A percentile compares a stretch with the other conserved stretches of the same genome.
These are phyloP conservation scores for Pleurotus platypus DNA, from an alignment of 768 basidiomycete species.

Conservation along the genomic window DNA sequence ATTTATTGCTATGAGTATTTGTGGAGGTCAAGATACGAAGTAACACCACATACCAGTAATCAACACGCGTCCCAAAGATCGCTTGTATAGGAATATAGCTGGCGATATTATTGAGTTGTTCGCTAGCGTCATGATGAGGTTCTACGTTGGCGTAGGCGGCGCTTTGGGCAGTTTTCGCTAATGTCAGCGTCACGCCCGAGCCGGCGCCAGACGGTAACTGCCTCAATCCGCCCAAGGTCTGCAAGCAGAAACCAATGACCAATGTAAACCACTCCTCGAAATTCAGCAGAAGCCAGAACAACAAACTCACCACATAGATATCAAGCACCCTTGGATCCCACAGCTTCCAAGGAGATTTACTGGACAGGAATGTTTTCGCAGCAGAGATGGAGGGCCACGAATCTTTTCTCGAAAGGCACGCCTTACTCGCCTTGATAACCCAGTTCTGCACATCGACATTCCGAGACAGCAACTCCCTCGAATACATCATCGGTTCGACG, in stretches of 20 bases:
- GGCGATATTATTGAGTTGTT: constrained; percentile 1
- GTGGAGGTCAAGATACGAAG: not conserved
- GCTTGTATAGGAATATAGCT: not conserved
- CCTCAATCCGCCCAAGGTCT: constrained; percentile 35
- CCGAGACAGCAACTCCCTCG: not conserved
- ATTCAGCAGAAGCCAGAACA: not conserved
- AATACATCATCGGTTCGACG: constrained; percentile 42
- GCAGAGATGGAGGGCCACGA: constrained; percentile 49
- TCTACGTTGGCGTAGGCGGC: not conserved
- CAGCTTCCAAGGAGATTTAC: constrained; percentile 33
- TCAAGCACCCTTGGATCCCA: constrained; percentile 50
- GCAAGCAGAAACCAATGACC: not conserved
- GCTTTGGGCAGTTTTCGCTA: not conserved
- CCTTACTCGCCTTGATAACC: constrained; percentile 21
- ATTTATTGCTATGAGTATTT: not conserved
- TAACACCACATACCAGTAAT: not conserved
- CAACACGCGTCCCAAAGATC: not conserved
- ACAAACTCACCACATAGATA: constrained; percentile 34
- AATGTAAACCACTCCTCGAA: too few relatives aligned
- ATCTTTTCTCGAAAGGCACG: constrained; percentile 31
- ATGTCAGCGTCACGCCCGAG: constrained; percentile 46
- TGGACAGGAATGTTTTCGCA: constrained; percentile 35
- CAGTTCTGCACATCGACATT: constrained; percentile 18
- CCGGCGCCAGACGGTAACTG: constrained; percentile 36
- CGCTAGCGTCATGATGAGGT: not conserved